Evolutionary conservation across 768 basidiomycete species (phyloP), one percentile per base, ranked within the genome.

Genomic region (Termitomyces sp.): DNA sequence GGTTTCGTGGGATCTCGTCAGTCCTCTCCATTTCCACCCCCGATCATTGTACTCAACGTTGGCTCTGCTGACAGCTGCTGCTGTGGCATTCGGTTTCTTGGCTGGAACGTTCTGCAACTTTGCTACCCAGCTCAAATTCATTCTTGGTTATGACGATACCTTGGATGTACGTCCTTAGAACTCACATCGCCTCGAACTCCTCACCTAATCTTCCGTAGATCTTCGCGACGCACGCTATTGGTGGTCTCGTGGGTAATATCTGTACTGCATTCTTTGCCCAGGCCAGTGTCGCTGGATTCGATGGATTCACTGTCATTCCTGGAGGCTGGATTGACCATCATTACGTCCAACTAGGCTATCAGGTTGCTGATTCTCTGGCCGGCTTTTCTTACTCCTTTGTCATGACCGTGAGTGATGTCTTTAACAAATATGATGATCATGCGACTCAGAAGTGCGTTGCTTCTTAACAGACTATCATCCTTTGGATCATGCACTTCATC

Each of bases 101-200:
- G 91, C 89, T 0, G 92, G 92, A 18, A 90, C 89, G 0, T 66
- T 87, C 2, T 97, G 93, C 79, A 98, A 98, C 76, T 94, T 93
- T 73, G 92, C 94, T n/a, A 98, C 96, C 4, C 89, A 96, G 67
- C 83, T 98, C 71, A 98, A 98, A 77, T 93, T 91, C 72, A 53
- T 91, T 33, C 77, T 87, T 65, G 79, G 80, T 35, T 92, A 87
- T 66, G 92, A 94, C 62, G 92, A 94, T 70, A 82, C 89, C 15
- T 84, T 94, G 18, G 92, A 94, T 81, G 88, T 90, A 55, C 53
- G 86, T 20, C 1, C 18, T 1, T 2, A 38, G 20, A 24, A 18
- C 8, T 12, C 9, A 22, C 18, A 11, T 20, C 16, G 7, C 9
- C 15, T 5, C 52, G 36, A 36, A 48, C 40, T 9, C n/a, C 56